Conservation (phyloP, 768 basidiomycete genomes). For the Serendipita vermifera region DNA sequence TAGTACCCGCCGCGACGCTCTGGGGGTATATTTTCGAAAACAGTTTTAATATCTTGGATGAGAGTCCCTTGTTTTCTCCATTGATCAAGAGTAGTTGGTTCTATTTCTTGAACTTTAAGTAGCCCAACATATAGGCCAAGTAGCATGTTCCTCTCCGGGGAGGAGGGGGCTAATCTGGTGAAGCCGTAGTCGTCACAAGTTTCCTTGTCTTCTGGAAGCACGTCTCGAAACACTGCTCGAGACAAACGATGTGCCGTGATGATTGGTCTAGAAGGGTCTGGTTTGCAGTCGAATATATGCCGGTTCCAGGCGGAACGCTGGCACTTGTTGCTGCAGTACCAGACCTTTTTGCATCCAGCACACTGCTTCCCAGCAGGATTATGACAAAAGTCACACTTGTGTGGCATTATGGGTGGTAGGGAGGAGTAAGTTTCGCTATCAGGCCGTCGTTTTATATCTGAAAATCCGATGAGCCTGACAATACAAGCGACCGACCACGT, state of each 20-base stretch:
- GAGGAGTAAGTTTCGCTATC: no score
- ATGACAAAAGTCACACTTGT: no score
- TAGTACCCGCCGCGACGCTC: slow-evolving; percentile 22
- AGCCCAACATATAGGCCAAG: slow-evolving; percentile 26
- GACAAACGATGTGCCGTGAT: slow-evolving; percentile 26
- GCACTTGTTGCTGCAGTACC: slow-evolving; percentile 27
- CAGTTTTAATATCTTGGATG: slow-evolving; percentile 24
- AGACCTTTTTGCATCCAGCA: slow-evolving; percentile 19
- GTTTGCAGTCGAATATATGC: slow-evolving; percentile 27
- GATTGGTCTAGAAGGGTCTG: slow-evolving; percentile 17
- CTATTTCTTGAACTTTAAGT: slow-evolving; percentile 21
- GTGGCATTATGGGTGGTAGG: no score
- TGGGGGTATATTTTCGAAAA: slow-evolving; percentile 20
- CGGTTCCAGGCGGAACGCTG: slow-evolving; percentile 23
- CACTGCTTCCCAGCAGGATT: no score
- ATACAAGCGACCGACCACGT: no score
- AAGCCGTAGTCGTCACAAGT: slow-evolving; percentile 30
- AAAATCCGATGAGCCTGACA: no score
- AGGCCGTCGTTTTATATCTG: no score
- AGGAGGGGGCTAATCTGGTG: slow-evolving; percentile 15
- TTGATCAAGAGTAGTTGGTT: no score
- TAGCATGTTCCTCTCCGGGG: slow-evolving; percentile 17
- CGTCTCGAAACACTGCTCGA: slow-evolving; percentile 19
- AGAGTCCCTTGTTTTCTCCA: slow-evolving; percentile 27
- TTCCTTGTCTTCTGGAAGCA: slow-evolving; percentile 23